Evolutionary conservation across 805 yeast genomes (phyloP), one percentile per base, ranked within the genome.

Genomic region (Maudiozyma pseudohumilis): DNA sequence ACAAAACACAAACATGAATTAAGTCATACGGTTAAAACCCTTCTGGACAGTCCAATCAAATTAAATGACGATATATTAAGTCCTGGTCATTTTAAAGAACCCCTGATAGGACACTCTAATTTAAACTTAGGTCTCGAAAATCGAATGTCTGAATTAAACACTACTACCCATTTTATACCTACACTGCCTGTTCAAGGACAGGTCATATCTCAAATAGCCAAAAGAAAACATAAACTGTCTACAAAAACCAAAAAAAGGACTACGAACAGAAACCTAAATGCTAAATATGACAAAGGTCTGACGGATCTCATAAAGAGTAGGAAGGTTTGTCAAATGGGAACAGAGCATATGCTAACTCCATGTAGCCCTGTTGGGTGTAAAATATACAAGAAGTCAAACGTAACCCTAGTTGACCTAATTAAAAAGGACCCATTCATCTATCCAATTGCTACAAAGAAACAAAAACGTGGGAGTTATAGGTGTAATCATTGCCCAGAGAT

Each of bases 401-500:
- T 12, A 2, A 13, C 35, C 2, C 15, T 39, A 21, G 45, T 46
- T 6, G 51, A 56, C n/a, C 59, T 52, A 27, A 36, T 65, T 17
- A 44, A 48, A 19, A 40, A 44, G 21, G 63, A 61, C 33, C 36
- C 45, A n/a, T 48, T 48, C 2, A 38, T 47, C 18, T 27, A 61
- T 57, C 45, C 48, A 3, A 52, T 53, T 9, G 46, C 61, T 9
- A 33, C 48, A 7, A 55, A 53, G 15, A 63, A 56, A 19, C 61
- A 56, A 32, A 69, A 65, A 53, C 63, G 64, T 41, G 74, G 69
- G 0, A 53, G 60, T 22, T 69, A 68, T 44, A 61, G 63, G 37
- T 72, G 77, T 50, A 53, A 69, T 4, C 75, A 72, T 40, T 72
- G 77, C 40, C 49, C 67, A 0, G 51, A 56, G 20, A 55, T 53